Conservation (phyloP, 2,329 filamentous ascomycete species). For the Exutisphaerella laricina region DNA sequence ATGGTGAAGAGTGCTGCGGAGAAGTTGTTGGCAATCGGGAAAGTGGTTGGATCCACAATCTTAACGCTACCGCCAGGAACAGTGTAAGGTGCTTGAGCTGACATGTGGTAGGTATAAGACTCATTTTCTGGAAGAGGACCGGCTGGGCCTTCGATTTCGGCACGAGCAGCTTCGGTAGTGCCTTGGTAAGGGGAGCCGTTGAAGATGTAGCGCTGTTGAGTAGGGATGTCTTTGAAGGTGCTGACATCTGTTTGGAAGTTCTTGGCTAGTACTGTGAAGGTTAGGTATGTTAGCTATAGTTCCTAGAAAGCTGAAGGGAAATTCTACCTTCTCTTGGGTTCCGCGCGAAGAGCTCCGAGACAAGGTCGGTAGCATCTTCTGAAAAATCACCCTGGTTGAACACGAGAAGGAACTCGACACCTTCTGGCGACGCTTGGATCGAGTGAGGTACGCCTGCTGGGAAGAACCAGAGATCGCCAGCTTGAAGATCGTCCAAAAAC, state of each 20-base stretch:
- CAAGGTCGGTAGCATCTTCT: conserved; percentile 55
- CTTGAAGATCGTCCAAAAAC: conserved; percentile 27
- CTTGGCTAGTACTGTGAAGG: conserved; percentile 42
- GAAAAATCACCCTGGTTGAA: conserved; percentile 55
- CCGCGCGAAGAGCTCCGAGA: conserved; percentile 34
- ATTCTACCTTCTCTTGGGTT: conserved; percentile 30
- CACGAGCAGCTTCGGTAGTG: not conserved
- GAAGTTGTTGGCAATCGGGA: conserved; percentile 52
- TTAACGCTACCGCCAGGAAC: conserved; percentile 54
- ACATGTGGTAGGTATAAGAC: conserved; percentile 40
- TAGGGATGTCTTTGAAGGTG: conserved; percentile 34
- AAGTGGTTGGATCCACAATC: conserved; percentile 52
- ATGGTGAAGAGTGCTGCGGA: conserved; percentile 53
- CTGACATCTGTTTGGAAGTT: conserved; percentile 27
- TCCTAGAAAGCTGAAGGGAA: no score
- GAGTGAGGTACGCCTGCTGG: conserved; percentile 40
- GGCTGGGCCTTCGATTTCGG: conserved; percentile 6
- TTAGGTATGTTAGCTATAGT: no score
- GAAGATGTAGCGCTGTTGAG: conserved; percentile 40
- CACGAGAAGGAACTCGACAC: conserved; percentile 54
- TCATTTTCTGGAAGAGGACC: conserved; percentile 18
- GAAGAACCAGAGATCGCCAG: conserved; percentile 52
- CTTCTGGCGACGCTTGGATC: conserved; percentile 43
- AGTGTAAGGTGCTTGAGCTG: conserved; percentile 43
- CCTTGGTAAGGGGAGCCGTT: conserved; percentile 14